Base-by-base conservation (phyloP, 2,329 filamentous ascomycete genomes). In the Tolypocladium sp. region DNA sequence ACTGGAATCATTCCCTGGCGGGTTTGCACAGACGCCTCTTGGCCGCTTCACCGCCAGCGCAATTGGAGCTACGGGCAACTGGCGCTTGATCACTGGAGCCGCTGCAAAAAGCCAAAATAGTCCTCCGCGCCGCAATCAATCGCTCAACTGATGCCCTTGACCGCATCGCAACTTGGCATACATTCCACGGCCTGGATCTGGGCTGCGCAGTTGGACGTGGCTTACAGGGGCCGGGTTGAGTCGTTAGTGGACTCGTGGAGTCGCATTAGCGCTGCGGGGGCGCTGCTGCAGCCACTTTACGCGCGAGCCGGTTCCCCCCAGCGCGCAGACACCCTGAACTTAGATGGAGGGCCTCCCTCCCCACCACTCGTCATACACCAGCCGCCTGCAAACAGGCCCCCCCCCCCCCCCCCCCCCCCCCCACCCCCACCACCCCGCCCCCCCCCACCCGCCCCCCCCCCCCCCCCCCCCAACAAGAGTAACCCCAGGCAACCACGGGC, bases 181-280 rank as follows among this genome's bases (percentile, higher is more conserved):
- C 27, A 51, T 51, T 54, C 37, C 35, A 30, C 13, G 33, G 52
- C n/a, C 40, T 13, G 40, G 7, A 42, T n/a, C 20, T 44, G 8
- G 42, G 20, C 17, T n/a, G n/a, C 42, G 41, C 41, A 22, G 22
- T 22, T 46, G 25, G 22, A 6, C 30, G 2, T 37, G 53, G n/a
- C 35, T 27, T 40, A 22, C 53, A 55, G 35, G 53, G 53, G 35
- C 67, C 65, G 63, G 63, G 65, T 62, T 66, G 60, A 46, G 56
- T 51, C 42, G 57, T 55, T 38, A 49, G 57, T 41, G 57, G 57
- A 8, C 27, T 42, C 17, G 57, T 41, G 57, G 57, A 22, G 44
- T 22, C 17, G n/a, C 35, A 8, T 44, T 46, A 52, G 49, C 49
- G 7, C 49, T n/a, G 49, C 30, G 49, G 27, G 49, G 49, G 49